Conservation (phyloP, 257 asterid genomes). For the Coffea canephora region DNA sequence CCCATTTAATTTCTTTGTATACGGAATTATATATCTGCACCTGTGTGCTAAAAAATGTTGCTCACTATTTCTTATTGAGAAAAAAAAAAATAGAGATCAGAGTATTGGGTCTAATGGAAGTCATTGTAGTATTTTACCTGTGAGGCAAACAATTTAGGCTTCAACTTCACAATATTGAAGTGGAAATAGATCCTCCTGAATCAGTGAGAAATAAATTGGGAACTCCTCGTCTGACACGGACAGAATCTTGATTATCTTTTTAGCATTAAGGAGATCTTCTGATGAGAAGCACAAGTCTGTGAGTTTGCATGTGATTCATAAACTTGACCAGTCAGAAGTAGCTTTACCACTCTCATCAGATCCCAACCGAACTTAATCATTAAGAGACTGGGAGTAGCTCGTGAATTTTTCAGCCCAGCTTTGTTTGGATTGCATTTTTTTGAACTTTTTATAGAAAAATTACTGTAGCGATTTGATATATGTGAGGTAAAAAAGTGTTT, state of each 20-base stretch:
- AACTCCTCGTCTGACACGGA: neutral
- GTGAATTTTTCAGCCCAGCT: no score
- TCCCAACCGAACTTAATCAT: neutral
- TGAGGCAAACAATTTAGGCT: neutral
- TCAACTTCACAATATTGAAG: neutral
- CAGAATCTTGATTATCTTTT: neutral
- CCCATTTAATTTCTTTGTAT: neutral
- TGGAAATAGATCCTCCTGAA: neutral
- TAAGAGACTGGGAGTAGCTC: neutral
- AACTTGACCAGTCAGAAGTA: neutral
- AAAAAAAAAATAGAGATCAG: neutral
- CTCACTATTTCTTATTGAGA: neutral
- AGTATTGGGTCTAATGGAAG: neutral
- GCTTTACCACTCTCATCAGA: neutral
- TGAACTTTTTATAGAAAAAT: no score
- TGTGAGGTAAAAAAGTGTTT: no score
- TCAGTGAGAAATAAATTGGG: neutral
- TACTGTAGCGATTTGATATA: no score
- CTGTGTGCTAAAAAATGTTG: no score
- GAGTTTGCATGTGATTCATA: slow-evolving; percentile 9
- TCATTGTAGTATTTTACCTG: neutral
- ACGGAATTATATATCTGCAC: no score
- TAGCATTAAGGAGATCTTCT: neutral
- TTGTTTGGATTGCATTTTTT: no score
- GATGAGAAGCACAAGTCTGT: neutral